phyloP scores from a whole-genome alignment of 208 protist species.

The Leishmania tropica region DNA sequence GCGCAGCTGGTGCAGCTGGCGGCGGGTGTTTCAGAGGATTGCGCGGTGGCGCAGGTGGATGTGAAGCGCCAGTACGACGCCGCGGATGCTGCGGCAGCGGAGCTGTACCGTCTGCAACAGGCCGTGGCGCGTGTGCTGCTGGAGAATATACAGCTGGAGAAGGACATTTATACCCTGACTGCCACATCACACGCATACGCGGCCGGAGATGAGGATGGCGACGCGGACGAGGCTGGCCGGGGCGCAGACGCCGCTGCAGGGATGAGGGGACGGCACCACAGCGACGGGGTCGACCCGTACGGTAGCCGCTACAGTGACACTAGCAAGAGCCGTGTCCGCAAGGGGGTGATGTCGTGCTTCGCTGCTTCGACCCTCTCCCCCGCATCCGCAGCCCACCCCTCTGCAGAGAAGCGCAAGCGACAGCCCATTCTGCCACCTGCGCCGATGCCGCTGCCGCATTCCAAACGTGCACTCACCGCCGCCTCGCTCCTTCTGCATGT shows the following conservation, averaged over 20 bases:
- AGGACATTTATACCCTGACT: conserved; percentile 24
- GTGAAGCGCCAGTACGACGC: conserved; percentile 18
- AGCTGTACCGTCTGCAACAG: conserved; percentile 45
- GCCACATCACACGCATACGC: not conserved
- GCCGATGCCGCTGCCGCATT: not conserved
- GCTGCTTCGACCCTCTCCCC: not conserved
- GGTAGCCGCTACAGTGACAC: not conserved
- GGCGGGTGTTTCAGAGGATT: conserved; percentile 9
- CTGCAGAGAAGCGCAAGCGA: not conserved
- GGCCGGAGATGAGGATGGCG: not conserved
- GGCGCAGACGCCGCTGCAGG: not conserved
- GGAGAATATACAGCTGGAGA: conserved; percentile 65
- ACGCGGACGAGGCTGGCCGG: not conserved
- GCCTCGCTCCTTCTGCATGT: not conserved
- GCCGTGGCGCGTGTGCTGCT: conserved; percentile 39
- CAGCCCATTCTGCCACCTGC: not conserved
- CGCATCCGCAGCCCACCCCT: not conserved
- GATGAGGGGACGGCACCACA: not conserved
- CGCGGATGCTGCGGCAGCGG: conserved; percentile 25
- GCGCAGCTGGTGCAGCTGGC: conserved; percentile 29
- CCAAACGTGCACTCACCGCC: too few relatives aligned
- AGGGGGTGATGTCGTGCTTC: not conserved
- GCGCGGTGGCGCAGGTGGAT: conserved; percentile 3
- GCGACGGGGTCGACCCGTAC: not conserved
- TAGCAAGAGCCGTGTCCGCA: not conserved